A percentile compares a stretch with the other conserved stretches of the same genome.
phyloP scores from a whole-genome alignment of 805 yeast genomes.

The Isabelozyma rhagii region DNA sequence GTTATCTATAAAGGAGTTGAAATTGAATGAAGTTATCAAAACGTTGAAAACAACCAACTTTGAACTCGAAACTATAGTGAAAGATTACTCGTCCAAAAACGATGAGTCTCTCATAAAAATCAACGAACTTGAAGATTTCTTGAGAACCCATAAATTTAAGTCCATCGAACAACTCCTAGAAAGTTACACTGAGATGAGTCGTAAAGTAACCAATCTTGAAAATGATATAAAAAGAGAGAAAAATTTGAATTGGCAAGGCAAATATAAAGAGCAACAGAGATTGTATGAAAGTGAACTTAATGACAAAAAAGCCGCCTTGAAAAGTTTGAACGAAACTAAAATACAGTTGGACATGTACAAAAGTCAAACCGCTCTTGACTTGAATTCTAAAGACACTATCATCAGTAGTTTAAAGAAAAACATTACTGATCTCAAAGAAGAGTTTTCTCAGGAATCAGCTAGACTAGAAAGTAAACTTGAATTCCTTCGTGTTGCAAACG shows the following conservation, averaged over 20 bases:
- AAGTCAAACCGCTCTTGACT: conserved; percentile 29
- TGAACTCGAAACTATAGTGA: conserved; percentile 27
- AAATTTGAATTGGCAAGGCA: conserved; percentile 19
- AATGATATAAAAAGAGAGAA: conserved; percentile 13
- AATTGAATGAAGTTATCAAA: conserved; percentile 63
- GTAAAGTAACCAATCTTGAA: conserved; percentile 11
- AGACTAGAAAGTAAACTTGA: conserved; percentile 72
- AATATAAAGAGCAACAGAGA: conserved; percentile 20
- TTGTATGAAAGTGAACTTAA: conserved; percentile 19
- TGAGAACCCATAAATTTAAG: conserved; percentile 24
- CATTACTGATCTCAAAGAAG: conserved; percentile 31
- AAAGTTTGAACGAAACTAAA: conserved; percentile 25
- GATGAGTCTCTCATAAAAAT: conserved; percentile 27
- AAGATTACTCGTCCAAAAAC: conserved; percentile 25
- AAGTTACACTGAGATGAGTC: conserved; percentile 10
- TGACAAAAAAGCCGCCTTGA: conserved; percentile 13
- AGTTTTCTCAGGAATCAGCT: conserved; percentile 44
- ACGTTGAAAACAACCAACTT: conserved; percentile 42
- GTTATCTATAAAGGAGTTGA: conserved; percentile 67
- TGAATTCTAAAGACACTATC: conserved; percentile 29
- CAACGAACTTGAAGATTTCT: conserved; percentile 37
- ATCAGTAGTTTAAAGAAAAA: conserved; percentile 28
- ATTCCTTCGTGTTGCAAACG: conserved; percentile 59
- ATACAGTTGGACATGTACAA: conserved; percentile 31
- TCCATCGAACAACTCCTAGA: conserved; percentile 26